These are phyloP conservation scores for Trichoderma semiorbis DNA, from an alignment of 2,329 filamentous ascomycete species.

Conservation along the genomic window DNA sequence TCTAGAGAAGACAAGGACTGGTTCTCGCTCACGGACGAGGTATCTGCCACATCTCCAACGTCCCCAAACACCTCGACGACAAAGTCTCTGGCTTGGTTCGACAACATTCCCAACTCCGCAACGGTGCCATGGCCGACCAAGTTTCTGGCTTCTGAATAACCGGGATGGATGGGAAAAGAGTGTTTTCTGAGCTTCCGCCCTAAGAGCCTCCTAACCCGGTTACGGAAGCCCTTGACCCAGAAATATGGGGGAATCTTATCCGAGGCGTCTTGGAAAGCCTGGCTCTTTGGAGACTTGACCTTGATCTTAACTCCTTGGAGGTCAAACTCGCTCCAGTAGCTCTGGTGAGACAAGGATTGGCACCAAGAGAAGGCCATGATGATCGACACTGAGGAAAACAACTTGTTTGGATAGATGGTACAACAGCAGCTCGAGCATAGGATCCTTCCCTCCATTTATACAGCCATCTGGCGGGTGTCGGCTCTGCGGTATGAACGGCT, in stretches of 20 bases:
- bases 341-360: not conserved
- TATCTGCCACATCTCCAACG: conserved; percentile 1
- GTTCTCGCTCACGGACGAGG: not conserved
- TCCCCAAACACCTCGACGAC: conserved; percentile 20
- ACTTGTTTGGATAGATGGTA: not conserved
- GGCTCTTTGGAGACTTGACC: conserved; percentile 9
- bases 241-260: conserved; percentile 18
- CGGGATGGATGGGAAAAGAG: conserved; percentile 11
- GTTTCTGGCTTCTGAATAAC: conserved; percentile 21
- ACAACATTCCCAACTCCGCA: conserved; percentile 19
- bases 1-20: conserved; percentile 3
- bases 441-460: conserved; percentile 6
- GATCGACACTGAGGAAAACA: not conserved
- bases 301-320: conserved; percentile 19
- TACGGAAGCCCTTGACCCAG: conserved; percentile 18
- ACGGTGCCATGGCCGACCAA: conserved; percentile 19
- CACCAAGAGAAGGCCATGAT: conserved; percentile 17
- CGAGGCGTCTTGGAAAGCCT: conserved; percentile 2
- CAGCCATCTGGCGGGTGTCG: not conserved
- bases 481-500: not conserved
- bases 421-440: not conserved
- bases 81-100: conserved; percentile 15
- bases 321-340: conserved; percentile 19
- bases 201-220: conserved; percentile 10
- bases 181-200: conserved; percentile 6